phyloP scores from a whole-genome alignment of 1,284 basidiomycete genomes.

The Earliella scabrosa region DNA sequence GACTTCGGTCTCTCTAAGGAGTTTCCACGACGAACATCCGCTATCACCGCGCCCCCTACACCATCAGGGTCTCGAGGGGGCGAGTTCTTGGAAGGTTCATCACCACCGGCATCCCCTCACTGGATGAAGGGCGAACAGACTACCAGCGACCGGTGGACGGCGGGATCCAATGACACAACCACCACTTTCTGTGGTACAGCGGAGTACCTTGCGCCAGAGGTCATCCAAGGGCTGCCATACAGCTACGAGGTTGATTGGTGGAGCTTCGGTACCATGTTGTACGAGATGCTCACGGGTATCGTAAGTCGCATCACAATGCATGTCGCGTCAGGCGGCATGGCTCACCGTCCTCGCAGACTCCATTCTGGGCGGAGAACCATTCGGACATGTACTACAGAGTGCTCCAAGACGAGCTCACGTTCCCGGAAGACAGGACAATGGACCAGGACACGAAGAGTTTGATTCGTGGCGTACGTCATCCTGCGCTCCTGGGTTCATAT shows the following conservation, averaged over 20 bases:
- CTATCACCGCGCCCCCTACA: conserved; percentile 57
- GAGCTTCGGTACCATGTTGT: conserved; percentile 96
- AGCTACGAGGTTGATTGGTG: conserved; percentile 98
- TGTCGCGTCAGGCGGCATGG: conserved; percentile 12
- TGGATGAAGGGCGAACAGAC: conserved; percentile 71
- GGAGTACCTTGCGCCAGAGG: conserved; percentile 93
- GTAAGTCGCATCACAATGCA: conserved; percentile 53
- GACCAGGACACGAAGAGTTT: conserved; percentile 95
- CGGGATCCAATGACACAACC: conserved; percentile 64
- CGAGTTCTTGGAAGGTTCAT: conserved; percentile 52
- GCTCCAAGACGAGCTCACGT: conserved; percentile 85
- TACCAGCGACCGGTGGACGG: conserved; percentile 57
- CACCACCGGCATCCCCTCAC: conserved; percentile 58
- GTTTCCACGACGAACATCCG: conserved; percentile 61
- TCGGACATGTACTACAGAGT: conserved; percentile 94
- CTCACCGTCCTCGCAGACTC: conserved; percentile 61
- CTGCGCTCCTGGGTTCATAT: not conserved
- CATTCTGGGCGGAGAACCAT: conserved; percentile 93
- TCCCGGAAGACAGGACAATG: conserved; percentile 88
- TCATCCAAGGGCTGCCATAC: conserved; percentile 90
- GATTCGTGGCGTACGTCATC: conserved; percentile 81
- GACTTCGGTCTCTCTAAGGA: conserved; percentile 95
- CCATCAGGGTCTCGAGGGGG: conserved; percentile 54
- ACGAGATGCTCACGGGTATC: conserved; percentile 92
- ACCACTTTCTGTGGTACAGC: conserved; percentile 90